Base-by-base conservation (phyloP, 2,329 filamentous ascomycete species). In the Drechslera avenae region DNA sequence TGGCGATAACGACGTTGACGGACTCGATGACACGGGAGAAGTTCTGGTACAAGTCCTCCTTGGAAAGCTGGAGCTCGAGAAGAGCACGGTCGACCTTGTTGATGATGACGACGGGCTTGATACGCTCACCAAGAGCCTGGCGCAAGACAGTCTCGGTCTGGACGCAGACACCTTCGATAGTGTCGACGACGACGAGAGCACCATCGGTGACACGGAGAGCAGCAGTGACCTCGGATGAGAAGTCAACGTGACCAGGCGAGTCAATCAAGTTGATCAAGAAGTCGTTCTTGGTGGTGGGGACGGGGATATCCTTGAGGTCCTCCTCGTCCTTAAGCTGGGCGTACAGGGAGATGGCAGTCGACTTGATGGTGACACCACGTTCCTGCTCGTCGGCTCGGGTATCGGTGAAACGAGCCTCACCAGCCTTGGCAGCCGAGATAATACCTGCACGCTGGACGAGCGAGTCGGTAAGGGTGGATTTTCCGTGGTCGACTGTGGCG, bases 181-280 rank as follows among this genome's bases (percentile, higher is more conserved):
- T 97, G 84, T 99, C 94, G 83, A 99, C 94, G 81, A 99, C 94
- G 75, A 99, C 94, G 68, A 99, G 90, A 73, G 94, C 94, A 90
- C 94, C 94, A 75, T 99, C 94, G 71, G 94, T 99, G 81, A 99
- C 94, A 91, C 94, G 94, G 75, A 99, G 93, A 77, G 94, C 94
- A 77, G 94, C 94, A 76, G 94, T 99, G 77, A 99, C 94, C 79
- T 99, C 94, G 66, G 94, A 99, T 34, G 94, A 99, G 88, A 99
- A 99, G 83, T 99, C 94, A 83, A 99, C 94, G 93, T 99, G 94
- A 86, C 94, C 94, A 60, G 94, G 94, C 55, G 94, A 99, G 82
- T 99, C 94, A 79, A 99, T 99, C 81, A 99, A 86, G 88, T 99
- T 99, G 88, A 99, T 95, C 84, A 99, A 85, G 89, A 99, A 99